Conservation (phyloP, 1,139 yeast species). For the Yamadazyma friedrichii region DNA sequence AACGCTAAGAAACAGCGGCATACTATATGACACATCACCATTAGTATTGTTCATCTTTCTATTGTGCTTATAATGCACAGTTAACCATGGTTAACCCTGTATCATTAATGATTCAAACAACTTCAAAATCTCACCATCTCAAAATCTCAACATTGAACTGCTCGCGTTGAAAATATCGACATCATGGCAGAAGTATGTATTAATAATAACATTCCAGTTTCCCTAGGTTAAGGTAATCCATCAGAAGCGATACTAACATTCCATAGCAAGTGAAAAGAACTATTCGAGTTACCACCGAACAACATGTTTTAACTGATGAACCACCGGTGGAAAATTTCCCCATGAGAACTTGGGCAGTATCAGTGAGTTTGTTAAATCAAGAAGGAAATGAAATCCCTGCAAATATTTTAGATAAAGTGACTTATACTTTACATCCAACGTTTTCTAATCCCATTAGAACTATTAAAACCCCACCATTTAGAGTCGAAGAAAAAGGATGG, state of each 20-base stretch:
- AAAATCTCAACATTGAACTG: neutral
- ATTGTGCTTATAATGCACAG: too few species aligned
- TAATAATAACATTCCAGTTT: too few species aligned
- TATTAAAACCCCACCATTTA: constrained; percentile 83
- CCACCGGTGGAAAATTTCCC: constrained; percentile 93
- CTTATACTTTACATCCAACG: constrained; percentile 93
- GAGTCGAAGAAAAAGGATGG: constrained; percentile 95
- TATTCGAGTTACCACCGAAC: constrained; percentile 84
- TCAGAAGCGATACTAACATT: constrained; percentile 16
- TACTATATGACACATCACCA: too few species aligned
- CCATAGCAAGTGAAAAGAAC: constrained; percentile 70
- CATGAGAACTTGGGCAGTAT: constrained; percentile 92
- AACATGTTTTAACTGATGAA: constrained; percentile 76
- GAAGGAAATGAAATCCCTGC: constrained; percentile 87
- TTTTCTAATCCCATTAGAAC: constrained; percentile 85
- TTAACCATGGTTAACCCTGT: too few species aligned
- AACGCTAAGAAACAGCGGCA: too few species aligned
- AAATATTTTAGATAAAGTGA: constrained; percentile 83
- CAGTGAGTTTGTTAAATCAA: constrained; percentile 70
- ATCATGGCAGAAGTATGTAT: constrained; percentile 18
- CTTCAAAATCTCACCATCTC: constrained; percentile 5
- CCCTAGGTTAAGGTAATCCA: too few species aligned
- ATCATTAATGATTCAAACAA: too few species aligned
- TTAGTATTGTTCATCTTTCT: too few species aligned
- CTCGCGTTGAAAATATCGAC: constrained; percentile 7